Evolutionary conservation across 2,329 filamentous ascomycete genomes (phyloP).

Genomic region (Trichoderma arundinaceum): DNA sequence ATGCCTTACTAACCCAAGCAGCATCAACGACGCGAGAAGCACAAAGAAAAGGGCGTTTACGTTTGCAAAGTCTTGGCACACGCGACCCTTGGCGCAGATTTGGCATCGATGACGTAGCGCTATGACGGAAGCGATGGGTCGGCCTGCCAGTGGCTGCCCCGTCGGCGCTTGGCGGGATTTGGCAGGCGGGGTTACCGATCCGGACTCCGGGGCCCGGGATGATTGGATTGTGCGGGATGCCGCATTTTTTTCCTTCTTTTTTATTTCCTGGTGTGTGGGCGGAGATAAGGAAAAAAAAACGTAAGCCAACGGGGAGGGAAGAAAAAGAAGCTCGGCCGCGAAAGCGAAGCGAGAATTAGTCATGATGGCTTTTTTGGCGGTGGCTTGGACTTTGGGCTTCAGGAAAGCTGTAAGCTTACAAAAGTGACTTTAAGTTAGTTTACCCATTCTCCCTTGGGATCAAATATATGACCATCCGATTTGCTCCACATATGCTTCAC

Average conservation of each 20-base stretch:
- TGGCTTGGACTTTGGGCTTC: neutral
- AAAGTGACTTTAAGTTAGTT: neutral
- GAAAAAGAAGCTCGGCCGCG: neutral
- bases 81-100: constrained; percentile 2
- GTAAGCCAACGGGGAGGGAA: neutral
- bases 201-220: constrained; percentile 4
- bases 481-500: constrained; percentile 18
- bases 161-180: constrained; percentile 2
- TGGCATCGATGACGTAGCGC: constrained; percentile 28
- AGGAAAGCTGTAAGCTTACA: no score
- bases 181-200: constrained; percentile 26
- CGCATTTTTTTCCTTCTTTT: no score
- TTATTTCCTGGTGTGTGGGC: neutral
- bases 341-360: neutral
- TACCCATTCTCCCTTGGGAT: constrained; percentile 15
- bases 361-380: neutral
- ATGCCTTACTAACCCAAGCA: neutral
- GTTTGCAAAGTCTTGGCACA: constrained; percentile 11
- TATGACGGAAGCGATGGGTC: constrained; percentile 22
- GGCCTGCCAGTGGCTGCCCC: neutral
- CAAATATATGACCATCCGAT: neutral
- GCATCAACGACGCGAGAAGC: neutral
- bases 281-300: constrained; percentile 1
- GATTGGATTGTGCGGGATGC: neutral
- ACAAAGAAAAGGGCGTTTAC: neutral